Percentiles rank a stretch among this genome's conserved stretches.
Conservation (phyloP, 2,329 filamentous ascomycete species). For the Davidsoniella virescens region DNA sequence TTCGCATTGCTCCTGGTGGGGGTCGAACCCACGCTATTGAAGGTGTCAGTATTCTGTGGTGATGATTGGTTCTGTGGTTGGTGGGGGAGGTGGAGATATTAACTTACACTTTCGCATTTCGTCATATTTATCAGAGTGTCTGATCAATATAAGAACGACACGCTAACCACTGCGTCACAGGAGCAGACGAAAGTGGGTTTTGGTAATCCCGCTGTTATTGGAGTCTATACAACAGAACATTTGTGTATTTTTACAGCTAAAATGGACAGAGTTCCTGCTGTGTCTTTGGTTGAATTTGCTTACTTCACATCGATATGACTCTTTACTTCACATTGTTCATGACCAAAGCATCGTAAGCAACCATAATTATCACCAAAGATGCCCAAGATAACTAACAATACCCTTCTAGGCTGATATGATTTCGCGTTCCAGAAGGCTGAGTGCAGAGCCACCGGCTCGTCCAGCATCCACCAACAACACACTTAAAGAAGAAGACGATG, state of each 20-base stretch:
- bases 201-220: constrained; percentile 4
- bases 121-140: constrained; percentile 14
- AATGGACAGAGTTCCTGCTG: constrained; percentile 2
- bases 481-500: constrained; percentile 25
- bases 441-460: background rate
- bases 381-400: background rate
- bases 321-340: no score
- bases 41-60: constrained; percentile 7
- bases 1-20: constrained; percentile 14
- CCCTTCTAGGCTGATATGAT: background rate
- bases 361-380: no score
- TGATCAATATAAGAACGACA: constrained; percentile 15
- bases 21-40: constrained; percentile 15
- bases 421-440: background rate
- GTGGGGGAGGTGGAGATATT: background rate
- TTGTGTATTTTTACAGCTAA: constrained; percentile 1
- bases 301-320: background rate
- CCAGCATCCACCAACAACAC: constrained; percentile 5
- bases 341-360: no score
- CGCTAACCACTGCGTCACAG: constrained; percentile 16
- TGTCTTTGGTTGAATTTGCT: background rate
- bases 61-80: constrained; percentile 6
- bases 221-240: constrained; percentile 1
- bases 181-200: constrained; percentile 12
- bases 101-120: constrained; percentile 15